A percentile compares a stretch with the other conserved stretches of the same genome.
Conservation (phyloP, 2,329 filamentous ascomycete species). For the Aspergillus sp. region DNA sequence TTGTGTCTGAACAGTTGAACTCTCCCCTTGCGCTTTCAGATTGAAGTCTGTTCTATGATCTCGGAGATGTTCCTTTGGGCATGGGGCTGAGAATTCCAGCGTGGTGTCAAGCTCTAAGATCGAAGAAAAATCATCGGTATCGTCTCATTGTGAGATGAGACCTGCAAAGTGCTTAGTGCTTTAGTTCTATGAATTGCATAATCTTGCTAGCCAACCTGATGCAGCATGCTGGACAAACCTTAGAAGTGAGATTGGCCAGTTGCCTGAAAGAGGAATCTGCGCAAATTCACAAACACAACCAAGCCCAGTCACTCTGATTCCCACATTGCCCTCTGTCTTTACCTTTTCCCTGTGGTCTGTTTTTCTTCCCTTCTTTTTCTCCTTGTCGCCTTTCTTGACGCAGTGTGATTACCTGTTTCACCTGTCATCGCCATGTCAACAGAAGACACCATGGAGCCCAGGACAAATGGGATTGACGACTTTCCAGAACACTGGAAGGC, state of each 20-base stretch:
- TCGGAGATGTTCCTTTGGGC: not conserved
- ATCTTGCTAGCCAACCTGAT: not conserved
- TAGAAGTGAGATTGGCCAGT: not conserved
- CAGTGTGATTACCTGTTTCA: not conserved
- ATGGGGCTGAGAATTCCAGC: too few species aligned
- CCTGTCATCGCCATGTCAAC: not conserved
- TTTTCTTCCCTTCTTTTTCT: not conserved
- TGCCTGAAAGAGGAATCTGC: not conserved
- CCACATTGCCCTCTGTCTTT: not conserved
- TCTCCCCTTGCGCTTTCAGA: too few species aligned
- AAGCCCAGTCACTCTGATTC: not conserved
- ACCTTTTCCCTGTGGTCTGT: not conserved
- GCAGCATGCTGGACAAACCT: not conserved
- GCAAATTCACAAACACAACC: not conserved
- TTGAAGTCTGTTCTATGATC: not conserved
- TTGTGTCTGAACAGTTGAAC: too few species aligned
- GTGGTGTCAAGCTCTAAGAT: not conserved
- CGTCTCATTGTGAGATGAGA: not conserved
- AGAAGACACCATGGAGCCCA: conserved; percentile 4
- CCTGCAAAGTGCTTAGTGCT: not conserved
- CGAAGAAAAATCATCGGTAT: not conserved
- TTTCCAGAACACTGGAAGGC: conserved; percentile 30
- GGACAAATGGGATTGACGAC: conserved; percentile 25
- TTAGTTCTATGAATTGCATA: not conserved
- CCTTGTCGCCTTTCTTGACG: not conserved